phyloP scores from a whole-genome alignment of 2,329 filamentous ascomycete species.

The Aspergillus quadricinctus region DNA sequence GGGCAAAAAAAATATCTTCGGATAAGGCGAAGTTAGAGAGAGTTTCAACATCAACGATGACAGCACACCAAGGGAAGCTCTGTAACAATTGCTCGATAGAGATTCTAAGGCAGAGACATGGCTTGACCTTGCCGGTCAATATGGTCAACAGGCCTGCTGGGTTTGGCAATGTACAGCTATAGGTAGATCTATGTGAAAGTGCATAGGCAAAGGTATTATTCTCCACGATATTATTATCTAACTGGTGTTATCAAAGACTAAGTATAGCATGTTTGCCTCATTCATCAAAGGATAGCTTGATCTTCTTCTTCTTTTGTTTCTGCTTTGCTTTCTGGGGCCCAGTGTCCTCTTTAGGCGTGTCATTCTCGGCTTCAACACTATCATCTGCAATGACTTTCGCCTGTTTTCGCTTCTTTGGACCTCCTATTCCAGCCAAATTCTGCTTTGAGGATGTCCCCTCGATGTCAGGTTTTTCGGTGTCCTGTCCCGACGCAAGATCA shows the following conservation, averaged over 20 bases:
- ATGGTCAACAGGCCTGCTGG: not conserved
- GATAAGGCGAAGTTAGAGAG: not conserved
- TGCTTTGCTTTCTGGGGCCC: conserved; percentile 32
- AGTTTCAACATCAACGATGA: not conserved
- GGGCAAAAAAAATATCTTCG: conserved; percentile 13
- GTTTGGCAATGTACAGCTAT: not conserved
- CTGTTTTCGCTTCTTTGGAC: conserved; percentile 40
- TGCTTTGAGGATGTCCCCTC: conserved; percentile 25
- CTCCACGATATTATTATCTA: not conserved
- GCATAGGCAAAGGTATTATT: not conserved
- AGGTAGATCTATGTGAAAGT: no score
- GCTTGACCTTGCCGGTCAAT: not conserved
- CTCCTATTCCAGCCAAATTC: conserved; percentile 38
- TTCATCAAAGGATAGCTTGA: conserved; percentile 45
- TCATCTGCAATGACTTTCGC: conserved; percentile 38
- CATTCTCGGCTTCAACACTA: conserved; percentile 15
- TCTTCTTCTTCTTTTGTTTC: conserved; percentile 42
- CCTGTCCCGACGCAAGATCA: conserved; percentile 11
- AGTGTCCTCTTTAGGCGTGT: conserved; percentile 18
- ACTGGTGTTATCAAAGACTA: not conserved
- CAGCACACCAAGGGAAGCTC: not conserved
- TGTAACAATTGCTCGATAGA: not conserved
- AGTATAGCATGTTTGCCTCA: conserved; percentile 13
- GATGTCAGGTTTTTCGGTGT: conserved; percentile 2
- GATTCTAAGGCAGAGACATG: not conserved